Base-by-base conservation (phyloP, 164 flowering plant species). In the Cinnamomum micranthum region DNA sequence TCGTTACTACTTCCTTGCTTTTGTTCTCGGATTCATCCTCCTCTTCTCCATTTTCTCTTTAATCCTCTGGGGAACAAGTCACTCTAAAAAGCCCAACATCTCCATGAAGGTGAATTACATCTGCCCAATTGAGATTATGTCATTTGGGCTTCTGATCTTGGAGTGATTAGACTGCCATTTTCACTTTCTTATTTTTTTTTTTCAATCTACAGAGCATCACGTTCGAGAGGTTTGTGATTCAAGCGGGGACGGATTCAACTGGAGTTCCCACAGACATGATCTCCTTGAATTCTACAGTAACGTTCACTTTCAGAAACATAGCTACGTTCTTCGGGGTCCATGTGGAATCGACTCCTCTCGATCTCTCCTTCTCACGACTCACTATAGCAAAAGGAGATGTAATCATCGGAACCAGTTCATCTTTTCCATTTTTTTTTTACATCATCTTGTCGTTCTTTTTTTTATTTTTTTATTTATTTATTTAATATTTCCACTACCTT, bases 231-330 rank as follows among this genome's bases (percentile, higher is more conserved):
- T 82, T 94, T 72, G 75, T 75, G 67, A 78, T 94, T 67, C 93
- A 89, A 84, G 92, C 97, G 4, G 98, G 97, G 24, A 85, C 93
- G 0, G 98, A 94, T 79, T 19, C 65, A 3, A 78, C 88, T 0
- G 97, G 98, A 5, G 97, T 94, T 11, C 91, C 96, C 0, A 94
- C 98, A 0, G 97, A 90, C 58, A 92, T 92, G 98, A 78, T 85
- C 23, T 76, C 94, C 72, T 64, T 89, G 82, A 94, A 94, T 74
- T 84, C 96, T 17, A 87, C 98, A 0, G 86, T 92, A 20, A 94
- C 80, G 69, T 73, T 94, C 78, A 77, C 80, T 1, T 94, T 83
- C 77, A 88, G 97, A 0, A 94, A 92, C 83, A 91, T 87, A 0
- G 98, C 91, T 19, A 83, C 96, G 14, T 94, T 94, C 52, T 94